These are phyloP conservation scores for Ceratocystis colombiana DNA, from an alignment of 2,329 filamentous ascomycete species.

Conservation along the genomic window DNA sequence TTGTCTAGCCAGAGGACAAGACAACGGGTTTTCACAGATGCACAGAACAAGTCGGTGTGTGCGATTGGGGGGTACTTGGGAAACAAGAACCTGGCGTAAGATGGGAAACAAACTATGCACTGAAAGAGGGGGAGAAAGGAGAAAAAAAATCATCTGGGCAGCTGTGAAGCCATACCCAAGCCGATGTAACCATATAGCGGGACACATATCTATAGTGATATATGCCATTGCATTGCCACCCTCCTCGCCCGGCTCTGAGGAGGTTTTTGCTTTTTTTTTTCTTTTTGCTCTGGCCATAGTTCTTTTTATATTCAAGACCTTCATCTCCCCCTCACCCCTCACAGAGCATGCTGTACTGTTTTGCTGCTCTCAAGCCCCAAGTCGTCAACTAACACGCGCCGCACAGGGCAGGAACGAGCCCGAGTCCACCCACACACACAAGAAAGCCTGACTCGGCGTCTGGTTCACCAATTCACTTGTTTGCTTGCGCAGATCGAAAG, in stretches of 20 bases:
- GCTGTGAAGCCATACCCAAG: no score
- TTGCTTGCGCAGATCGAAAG: background rate
- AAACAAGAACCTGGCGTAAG: background rate
- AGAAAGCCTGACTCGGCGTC: background rate
- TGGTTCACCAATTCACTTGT: background rate
- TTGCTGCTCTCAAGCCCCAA: background rate
- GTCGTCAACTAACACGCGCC: constrained; percentile 2
- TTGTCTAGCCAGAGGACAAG: background rate
- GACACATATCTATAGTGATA: no score
- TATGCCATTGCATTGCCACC: no score
- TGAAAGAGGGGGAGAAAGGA: no score
- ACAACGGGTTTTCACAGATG: background rate
- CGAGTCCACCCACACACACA: background rate
- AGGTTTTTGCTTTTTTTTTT: background rate
- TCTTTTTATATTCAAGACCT: background rate
- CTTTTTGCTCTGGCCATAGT: background rate
- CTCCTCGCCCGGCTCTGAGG: no score
- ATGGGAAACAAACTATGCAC: no score
- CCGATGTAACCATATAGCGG: no score
- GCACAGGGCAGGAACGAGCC: constrained; percentile 9
- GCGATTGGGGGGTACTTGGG: background rate
- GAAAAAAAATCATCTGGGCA: no score
- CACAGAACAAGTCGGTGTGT: background rate
- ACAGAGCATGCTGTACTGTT: background rate
- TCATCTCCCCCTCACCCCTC: background rate